Base-by-base conservation (phyloP, 2,329 filamentous ascomycete genomes). In the Stagonosporopsis cucurbitacearum region DNA sequence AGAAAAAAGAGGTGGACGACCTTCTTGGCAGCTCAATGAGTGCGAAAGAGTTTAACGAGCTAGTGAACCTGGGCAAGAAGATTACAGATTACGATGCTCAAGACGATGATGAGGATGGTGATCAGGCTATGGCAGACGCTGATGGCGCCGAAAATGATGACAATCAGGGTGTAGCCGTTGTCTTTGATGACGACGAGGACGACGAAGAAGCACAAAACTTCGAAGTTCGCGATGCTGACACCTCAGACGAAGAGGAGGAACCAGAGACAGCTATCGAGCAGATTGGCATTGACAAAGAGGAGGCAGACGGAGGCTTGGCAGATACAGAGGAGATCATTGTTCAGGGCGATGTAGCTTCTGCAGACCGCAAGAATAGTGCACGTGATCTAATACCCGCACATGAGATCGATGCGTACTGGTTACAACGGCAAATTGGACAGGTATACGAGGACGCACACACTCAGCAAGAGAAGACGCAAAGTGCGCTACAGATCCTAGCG, bases 61-160 rank as follows among this genome's bases (percentile, higher is more conserved):
- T 99, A 64, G 88, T 98, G 51, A 99, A 97, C 72, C 80, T 99
- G 39, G 92, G 93, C 62, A 99, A 99, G 81, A 99, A 99, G 79
- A 96, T 99, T 61, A 99, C 95, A 45, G 95, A 99, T 75, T 99
- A 98, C 76, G 91, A 98, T 76, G 91, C 91, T 35, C 92, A 98
- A 73, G 94, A 98, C 63, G 95, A 97, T 28, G 93, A 98, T 60
- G 94, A 96, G 63, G 70, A 71, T 39, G 90, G 92, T 81, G 89
- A 86, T 26, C 87, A 88, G 67, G 73, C 69, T 25, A 88, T 85
- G 54, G 83, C 86, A 25, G 85, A 64, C 33, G 73, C 81, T 17
- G 90, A 88, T 41, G 89, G 79, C 23, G 83, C 85, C 26, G 93
- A 97, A 73, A 65, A 63, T 15, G 95, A 97, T 69, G 93, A 97